Conservation (phyloP, 805 yeast species). For the Saccharomycopsis fodiens region DNA sequence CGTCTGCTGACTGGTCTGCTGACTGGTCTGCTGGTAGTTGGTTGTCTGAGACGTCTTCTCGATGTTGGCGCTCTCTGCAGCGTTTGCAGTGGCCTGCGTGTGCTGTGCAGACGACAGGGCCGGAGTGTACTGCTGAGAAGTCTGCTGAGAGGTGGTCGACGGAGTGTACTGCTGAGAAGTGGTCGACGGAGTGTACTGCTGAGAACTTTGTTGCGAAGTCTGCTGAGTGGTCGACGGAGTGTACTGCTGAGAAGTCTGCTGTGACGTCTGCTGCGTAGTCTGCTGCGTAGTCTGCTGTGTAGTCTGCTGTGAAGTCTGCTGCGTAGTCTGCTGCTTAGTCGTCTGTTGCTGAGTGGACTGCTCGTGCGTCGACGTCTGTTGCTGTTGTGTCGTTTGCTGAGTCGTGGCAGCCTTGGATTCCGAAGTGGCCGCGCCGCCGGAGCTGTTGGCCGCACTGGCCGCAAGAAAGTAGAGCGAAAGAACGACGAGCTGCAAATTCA, state of each 20-base stretch:
- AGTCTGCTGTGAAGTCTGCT: not conserved
- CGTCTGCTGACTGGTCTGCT: not conserved
- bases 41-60: not conserved
- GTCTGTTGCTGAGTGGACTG: not conserved
- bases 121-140: too few species aligned
- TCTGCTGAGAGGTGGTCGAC: not conserved
- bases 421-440: not conserved
- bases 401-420: not conserved
- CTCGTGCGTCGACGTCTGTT: not conserved
- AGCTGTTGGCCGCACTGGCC: not conserved
- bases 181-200: not conserved
- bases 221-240: not conserved
- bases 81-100: not conserved
- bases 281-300: not conserved
- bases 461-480: not conserved
- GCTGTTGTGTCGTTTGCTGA: not conserved
- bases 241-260: not conserved
- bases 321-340: not conserved
- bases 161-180: not conserved
- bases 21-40: not conserved
- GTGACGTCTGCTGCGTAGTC: not conserved
- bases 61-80: too few species aligned
- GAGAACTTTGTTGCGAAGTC: not conserved
- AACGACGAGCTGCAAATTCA: not conserved
- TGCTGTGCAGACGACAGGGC: conserved; percentile 1